phyloP scores from a whole-genome alignment of 2,329 filamentous ascomycete species.

The Fusarium brevicatenulatum region DNA sequence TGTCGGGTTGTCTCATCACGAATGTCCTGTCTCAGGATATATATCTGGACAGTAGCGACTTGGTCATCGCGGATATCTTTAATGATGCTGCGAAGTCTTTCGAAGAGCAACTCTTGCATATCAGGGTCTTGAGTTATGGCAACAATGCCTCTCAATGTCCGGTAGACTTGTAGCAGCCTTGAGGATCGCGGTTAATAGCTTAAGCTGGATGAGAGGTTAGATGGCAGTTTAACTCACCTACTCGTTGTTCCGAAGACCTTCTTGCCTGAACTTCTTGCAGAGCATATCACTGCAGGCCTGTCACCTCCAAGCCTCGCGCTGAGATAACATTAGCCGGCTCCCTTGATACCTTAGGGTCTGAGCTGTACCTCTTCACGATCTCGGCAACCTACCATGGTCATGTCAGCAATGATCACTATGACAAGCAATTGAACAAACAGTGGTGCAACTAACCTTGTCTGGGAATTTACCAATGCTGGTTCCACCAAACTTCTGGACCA shows the following conservation, averaged over 20 bases:
- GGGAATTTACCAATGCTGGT: not conserved
- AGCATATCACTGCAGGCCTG: not conserved
- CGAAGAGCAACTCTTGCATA: not conserved
- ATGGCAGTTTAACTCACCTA: not conserved
- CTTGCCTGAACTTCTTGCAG: not conserved
- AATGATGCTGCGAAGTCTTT: not conserved
- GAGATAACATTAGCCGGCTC: not conserved
- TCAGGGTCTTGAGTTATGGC: not conserved
- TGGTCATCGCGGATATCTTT: not conserved
- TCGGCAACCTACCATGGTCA: not conserved
- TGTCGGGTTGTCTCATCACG: not conserved
- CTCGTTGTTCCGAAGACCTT: not conserved
- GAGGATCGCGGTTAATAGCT: not conserved
- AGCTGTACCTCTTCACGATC: not conserved
- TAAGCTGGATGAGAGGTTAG: rapidly evolving
- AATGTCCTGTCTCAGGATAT: not conserved
- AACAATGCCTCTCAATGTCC: not conserved
- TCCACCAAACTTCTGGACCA: not conserved
- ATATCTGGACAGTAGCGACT: not conserved
- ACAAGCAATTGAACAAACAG: not conserved
- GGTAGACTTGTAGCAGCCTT: not conserved
- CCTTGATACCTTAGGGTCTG: rapidly evolving
- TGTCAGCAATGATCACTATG: not conserved
- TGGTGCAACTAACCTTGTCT: not conserved
- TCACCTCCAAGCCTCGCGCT: not conserved